Base-by-base conservation (phyloP, 177 flowering plant species). In the Vitis hybrid region DNA sequence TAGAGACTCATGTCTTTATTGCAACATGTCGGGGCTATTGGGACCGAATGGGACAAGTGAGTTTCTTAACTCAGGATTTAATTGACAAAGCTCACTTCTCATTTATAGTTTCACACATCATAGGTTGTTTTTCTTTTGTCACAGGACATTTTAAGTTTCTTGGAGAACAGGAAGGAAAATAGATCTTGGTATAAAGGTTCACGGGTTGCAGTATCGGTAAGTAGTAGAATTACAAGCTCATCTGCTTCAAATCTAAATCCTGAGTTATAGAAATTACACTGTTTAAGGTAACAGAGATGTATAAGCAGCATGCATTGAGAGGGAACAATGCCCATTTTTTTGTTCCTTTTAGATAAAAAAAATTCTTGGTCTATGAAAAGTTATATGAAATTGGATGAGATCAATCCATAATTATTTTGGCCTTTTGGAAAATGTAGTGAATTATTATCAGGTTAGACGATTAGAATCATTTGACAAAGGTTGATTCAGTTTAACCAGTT, bases 11-110 rank as follows among this genome's bases (percentile, higher is more conserved):
- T 64, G 97, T 95, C 5, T 95, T 95, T 78, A 73, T 92, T 29
- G 75, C 91, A 33, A 68, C 90, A 51, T 91, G 94, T 71, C 87
- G 97, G 68, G 93, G 93, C 64, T 91, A 84, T 72, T 95, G 99
- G 99, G 97, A 93, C 69, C 83, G 89, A 39, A 89, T 90, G 92
- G 99, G 98, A 48, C 94, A 90, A 87, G 99, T 90, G 69, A 62
- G 70, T 21, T 72, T 1, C 11, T 39, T 22, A 16, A 14, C 1
- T 57, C 8, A 10, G 6, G n/a, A 11, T 19, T n/a, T 55, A 3
- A 39, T 29, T 21, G 45, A 56, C 29, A 15, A 62, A 56, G 11
- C n/a, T 63, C 11, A 60, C 29, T 12, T 11, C 14, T 13, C 9
- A 8, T n/a, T 57, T 48, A 29, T 29, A 48, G 12, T 56, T 51